Evolutionary conservation across 2,329 filamentous ascomycete species (phyloP).

Genomic region (Fusarium virguliforme): DNA sequence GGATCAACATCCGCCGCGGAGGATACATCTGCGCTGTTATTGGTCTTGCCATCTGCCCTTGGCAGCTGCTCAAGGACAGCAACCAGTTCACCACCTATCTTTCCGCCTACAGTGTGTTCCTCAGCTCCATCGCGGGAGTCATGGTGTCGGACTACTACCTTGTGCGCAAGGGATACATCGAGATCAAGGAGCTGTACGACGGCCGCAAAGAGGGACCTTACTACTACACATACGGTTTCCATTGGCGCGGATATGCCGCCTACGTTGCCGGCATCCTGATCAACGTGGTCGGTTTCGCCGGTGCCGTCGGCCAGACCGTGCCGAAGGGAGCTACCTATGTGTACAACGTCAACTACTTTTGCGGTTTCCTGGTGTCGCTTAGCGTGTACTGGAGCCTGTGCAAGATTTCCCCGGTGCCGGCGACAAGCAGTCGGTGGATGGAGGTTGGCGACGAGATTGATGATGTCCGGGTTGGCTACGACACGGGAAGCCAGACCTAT

Average conservation of each 20-base stretch:
- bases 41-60: constrained; percentile 89
- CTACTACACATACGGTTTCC: constrained; percentile 80
- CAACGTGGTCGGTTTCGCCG: constrained; percentile 93
- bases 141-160: constrained; percentile 91
- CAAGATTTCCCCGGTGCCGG: constrained; percentile 79
- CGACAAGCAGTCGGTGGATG: constrained; percentile 82
- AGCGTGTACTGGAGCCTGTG: constrained; percentile 80
- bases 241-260: constrained; percentile 87
- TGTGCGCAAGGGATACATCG: constrained; percentile 85
- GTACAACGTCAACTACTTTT: constrained; percentile 93
- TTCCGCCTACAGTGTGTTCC: constrained; percentile 91
- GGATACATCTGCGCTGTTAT: constrained; percentile 87
- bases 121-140: constrained; percentile 94
- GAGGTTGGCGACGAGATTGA: constrained; percentile 79
- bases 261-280: constrained; percentile 89
- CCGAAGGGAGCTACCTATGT: constrained; percentile 87
- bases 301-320: constrained; percentile 80
- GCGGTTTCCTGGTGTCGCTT: constrained; percentile 81
- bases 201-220: constrained; percentile 78
- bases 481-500: constrained; percentile 57
- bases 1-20: constrained; percentile 87
- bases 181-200: constrained; percentile 85
- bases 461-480: constrained; percentile 66
- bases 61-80: constrained; percentile 80
- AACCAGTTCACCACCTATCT: constrained; percentile 95